Base-by-base conservation (phyloP, 2,329 filamentous ascomycete genomes). In the Ophiostoma tasmaniense region DNA sequence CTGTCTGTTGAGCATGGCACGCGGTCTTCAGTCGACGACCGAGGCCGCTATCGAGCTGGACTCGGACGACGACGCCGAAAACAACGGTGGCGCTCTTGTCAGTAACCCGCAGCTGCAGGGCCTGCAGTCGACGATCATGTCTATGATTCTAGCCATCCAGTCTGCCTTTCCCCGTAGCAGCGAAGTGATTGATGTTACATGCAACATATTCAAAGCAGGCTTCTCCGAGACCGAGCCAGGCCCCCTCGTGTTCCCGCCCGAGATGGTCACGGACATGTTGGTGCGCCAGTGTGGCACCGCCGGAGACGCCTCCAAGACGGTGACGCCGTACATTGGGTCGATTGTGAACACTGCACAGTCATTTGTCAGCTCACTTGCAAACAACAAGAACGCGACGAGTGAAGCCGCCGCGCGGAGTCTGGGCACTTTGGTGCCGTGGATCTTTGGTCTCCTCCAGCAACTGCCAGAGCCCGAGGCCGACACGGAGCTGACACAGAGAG, bases 211-310 rank as follows among this genome's bases (percentile, higher is more conserved):
- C 66, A 86, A 88, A 55, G 85, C 87, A 25, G 92, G 92, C 0
- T 93, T 93, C 74, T 88, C 88, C 0, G 92, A 96, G 76, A 84
- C 83, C 0, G 85, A 87, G 33, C 86, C 89, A 2, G 91, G 91
- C 0, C 90, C 91, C 0, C 94, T 95, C 73, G 90, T 93, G 10
- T 87, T 96, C 71, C 84, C 89, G 2, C 82, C 89, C 0, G 79
- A 83, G 0, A 82, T 87, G 72, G 86, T 91, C n/a, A 85, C 88
- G 13, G 82, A 87, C 59, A 90, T 90, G 75, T 82, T 95, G 64
- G 81, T 84, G 3, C 84, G 84, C 67, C 84, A 88, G 28, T 81
- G 79, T 20, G 30, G 59, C n/a, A 64, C 59, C 20, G 33, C 20
- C 14, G 61, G 61, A 8, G 33, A 64, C 13, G 20, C 33, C 30